A percentile compares a stretch with the other conserved stretches of the same genome.
Evolutionary conservation across 2,329 filamentous ascomycete genomes (phyloP).

Genomic region (Arthrobotrys entomopaga): DNA sequence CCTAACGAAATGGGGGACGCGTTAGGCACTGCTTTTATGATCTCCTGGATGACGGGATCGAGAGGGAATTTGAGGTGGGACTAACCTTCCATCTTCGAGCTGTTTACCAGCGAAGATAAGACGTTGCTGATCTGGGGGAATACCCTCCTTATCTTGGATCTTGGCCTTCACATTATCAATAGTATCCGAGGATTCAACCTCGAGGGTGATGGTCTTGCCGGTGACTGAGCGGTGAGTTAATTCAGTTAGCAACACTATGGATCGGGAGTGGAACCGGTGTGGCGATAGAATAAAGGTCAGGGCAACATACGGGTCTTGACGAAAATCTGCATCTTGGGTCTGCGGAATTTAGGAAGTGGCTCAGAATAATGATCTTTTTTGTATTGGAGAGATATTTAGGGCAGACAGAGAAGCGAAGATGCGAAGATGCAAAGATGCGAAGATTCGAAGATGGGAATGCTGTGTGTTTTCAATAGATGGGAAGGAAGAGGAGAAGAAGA

Average conservation of each 20-base stretch:
- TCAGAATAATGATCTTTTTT: not conserved
- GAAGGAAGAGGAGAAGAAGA: slow-evolving; percentile 24
- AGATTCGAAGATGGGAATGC: slow-evolving; percentile 6
- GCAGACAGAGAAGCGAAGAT: not conserved
- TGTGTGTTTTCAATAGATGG: slow-evolving; percentile 30
- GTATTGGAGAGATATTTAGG: not conserved
- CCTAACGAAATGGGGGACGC: slow-evolving; percentile 66
- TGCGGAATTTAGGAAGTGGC: slow-evolving; percentile 9
- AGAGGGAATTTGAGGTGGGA: slow-evolving; percentile 62
- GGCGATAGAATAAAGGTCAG: not conserved
- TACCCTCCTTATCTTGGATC: slow-evolving; percentile 66
- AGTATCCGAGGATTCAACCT: slow-evolving; percentile 99
- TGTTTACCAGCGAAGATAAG: slow-evolving; percentile 77
- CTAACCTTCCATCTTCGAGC: slow-evolving; percentile 78
- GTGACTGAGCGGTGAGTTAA: slow-evolving; percentile 68
- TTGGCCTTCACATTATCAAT: slow-evolving; percentile 99
- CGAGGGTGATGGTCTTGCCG: slow-evolving; percentile 99
- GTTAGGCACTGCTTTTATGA: no score
- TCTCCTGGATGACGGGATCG: slow-evolving; percentile 70
- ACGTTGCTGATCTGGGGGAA: slow-evolving; percentile 72
- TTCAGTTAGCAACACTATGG: slow-evolving; percentile 3
- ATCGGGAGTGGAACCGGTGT: not conserved
- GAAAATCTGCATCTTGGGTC: slow-evolving; percentile 59
- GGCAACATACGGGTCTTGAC: slow-evolving; percentile 59
- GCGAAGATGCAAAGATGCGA: not conserved